phyloP scores from a whole-genome alignment of 305 asterid genomes.

The Galium porrigens region DNA sequence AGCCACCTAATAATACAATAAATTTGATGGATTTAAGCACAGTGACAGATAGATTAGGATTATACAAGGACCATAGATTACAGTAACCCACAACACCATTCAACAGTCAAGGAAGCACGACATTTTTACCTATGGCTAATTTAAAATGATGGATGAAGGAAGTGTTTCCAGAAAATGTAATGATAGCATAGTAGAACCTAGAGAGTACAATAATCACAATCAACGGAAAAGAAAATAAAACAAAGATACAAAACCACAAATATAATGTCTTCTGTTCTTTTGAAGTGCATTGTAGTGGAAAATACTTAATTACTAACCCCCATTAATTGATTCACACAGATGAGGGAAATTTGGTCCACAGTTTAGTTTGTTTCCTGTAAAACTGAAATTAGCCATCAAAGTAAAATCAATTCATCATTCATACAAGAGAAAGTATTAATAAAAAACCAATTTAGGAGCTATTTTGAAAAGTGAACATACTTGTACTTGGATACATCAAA shows the following conservation, averaged over 20 bases:
- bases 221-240: too few species aligned
- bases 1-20: conserved; percentile 35
- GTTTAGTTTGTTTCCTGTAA: conserved; percentile 65
- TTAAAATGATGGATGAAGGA: too few species aligned
- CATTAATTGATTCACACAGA: conserved; percentile 38
- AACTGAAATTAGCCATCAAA: conserved; percentile 41
- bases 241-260: not conserved
- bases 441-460: not conserved
- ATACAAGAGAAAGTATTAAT: not conserved
- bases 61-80: too few species aligned
- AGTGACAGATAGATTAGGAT: not conserved
- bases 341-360: conserved; percentile 43
- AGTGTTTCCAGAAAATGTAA: too few species aligned
- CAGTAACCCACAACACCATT: too few species aligned
- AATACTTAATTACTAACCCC: conserved; percentile 29
- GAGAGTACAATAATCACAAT: too few species aligned
- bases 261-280: not conserved
- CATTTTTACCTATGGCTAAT: too few species aligned
- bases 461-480: conserved; percentile 26
- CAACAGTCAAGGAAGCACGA: too few species aligned
- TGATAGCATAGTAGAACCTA: too few species aligned
- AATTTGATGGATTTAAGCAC: conserved; percentile 8
- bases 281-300: not conserved
- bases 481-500: conserved; percentile 62
- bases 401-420: conserved; percentile 18